Evolutionary conservation across 169 alveolate species (phyloP), one percentile per base, ranked within the genome.

Genomic region (Besnoitia besnoiti): DNA sequence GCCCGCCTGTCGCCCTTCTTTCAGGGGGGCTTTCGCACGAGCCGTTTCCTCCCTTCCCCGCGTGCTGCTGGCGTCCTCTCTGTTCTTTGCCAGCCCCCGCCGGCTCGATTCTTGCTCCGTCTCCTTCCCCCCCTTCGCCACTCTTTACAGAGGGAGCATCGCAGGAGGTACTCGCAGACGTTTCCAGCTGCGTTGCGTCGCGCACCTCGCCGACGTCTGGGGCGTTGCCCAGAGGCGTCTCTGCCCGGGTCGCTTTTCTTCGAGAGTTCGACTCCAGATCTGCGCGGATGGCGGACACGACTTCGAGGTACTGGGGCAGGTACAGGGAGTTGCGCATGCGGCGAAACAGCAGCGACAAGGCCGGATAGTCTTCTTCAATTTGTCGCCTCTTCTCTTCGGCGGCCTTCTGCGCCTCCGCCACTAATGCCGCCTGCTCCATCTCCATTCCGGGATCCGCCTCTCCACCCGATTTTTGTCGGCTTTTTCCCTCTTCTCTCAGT

Each of bases 281-380:
- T 16, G 49, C 59, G 21, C 12, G 87, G 35, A 44, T 44, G 33
- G 87, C 87, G 12, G 61, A n/a, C 0, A 77, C 8, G 16, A 77
- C 87, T 35, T 77, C 87, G 19, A 10, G 40, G 55, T 77, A 44
- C 30, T 19, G 7, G 14, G 87, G 87, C 40, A 77, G 87, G 55
- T 42, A 39, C 24, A 77, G 87, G 19, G 50, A 4, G 35, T 77
- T 37, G 40, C 87, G 87, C 87, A 77, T 77, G 87, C 87, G 40
- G 19, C 40, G 44, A 35, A 77, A 77, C 87, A 77, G 87, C 40
- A 39, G 35, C 5, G 35, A 4, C 61, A 77, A 14, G 7, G 50
- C 12, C 30, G 87, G 87, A 35, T 42, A 77, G 59, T 21, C 67
- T 5, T 16, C 67, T 5, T n/a, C 33, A 16, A 55, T 55, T 16